phyloP scores from a whole-genome alignment of 306 rosid species.

The Prunus fruticosa region DNA sequence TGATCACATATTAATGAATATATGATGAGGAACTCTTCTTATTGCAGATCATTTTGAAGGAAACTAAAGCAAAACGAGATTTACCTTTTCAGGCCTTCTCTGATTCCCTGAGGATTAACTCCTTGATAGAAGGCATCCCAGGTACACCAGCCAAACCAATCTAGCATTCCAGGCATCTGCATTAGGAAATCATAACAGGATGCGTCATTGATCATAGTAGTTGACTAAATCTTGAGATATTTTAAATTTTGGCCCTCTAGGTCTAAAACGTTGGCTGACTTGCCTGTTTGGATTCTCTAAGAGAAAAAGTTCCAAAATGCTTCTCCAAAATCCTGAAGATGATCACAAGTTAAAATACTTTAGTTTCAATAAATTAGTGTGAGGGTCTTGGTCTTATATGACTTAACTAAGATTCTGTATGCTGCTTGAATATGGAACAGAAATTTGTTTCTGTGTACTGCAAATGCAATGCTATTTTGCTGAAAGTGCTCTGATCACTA shows the following conservation, averaged over 20 bases:
- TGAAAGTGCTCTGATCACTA: slow-evolving; percentile 2
- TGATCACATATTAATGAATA: not conserved
- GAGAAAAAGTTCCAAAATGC: slow-evolving; percentile 34
- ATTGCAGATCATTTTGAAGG: not conserved
- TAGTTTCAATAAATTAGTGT: not conserved
- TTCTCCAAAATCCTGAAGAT: slow-evolving; percentile 36
- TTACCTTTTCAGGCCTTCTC: slow-evolving; percentile 41
- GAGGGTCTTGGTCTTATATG: slow-evolving; percentile 1
- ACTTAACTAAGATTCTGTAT: not conserved
- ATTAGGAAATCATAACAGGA: not conserved
- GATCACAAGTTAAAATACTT: not conserved
- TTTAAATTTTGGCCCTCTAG: slow-evolving; percentile 8
- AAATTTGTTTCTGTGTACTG: not conserved
- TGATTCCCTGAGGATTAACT: slow-evolving; percentile 39
- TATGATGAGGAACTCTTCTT: no score
- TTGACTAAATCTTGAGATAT: slow-evolving; percentile 2
- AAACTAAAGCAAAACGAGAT: not conserved
- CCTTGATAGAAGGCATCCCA: slow-evolving; percentile 41
- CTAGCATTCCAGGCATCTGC: slow-evolving; percentile 47
- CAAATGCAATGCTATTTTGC: not conserved
- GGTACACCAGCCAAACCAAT: slow-evolving; percentile 45
- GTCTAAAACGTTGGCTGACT: slow-evolving; percentile 6
- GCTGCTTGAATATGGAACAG: slow-evolving; percentile 4
- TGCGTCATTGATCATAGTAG: not conserved
- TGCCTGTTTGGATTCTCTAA: slow-evolving; percentile 40